Percentiles rank a stretch among this genome's conserved stretches.
Conservation (phyloP, 352 stramenopile species). For the Blastocystis sp. region DNA sequence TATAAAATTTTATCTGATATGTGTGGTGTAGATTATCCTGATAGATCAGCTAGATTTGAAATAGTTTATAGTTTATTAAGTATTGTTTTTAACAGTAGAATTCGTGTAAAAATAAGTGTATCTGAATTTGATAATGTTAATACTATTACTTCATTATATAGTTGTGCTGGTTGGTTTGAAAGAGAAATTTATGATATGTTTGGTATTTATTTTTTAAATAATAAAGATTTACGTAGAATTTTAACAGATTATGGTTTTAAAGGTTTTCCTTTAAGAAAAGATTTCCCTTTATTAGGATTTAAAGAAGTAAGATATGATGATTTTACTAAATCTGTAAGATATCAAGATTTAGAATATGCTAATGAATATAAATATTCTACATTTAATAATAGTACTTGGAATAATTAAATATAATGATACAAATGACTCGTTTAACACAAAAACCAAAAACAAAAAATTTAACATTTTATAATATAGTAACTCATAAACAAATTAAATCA, state of each 20-base stretch:
- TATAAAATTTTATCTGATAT: slow-evolving; percentile 50
- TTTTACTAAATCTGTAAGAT: slow-evolving; percentile 42
- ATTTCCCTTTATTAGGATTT: slow-evolving; percentile 53
- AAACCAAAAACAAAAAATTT: too few relatives aligned
- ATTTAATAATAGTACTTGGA: slow-evolving; percentile 38
- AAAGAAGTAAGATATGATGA: slow-evolving; percentile 51
- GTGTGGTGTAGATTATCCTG: slow-evolving; percentile 47
- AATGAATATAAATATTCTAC: slow-evolving; percentile 22
- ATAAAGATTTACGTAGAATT: slow-evolving; percentile 52
- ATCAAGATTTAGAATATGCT: slow-evolving; percentile 36
- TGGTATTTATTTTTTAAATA: slow-evolving; percentile 52
- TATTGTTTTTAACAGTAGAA: slow-evolving; percentile 48
- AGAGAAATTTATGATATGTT: slow-evolving; percentile 53
- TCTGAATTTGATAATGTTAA: slow-evolving; percentile 44
- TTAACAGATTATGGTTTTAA: slow-evolving; percentile 55
- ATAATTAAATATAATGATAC: slow-evolving; percentile 33
- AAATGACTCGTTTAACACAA: slow-evolving; percentile 29
- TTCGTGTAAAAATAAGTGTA: slow-evolving; percentile 49
- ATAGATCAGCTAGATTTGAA: slow-evolving; percentile 48
- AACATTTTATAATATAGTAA: slow-evolving; percentile 24
- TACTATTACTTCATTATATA: slow-evolving; percentile 45
- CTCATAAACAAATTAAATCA: slow-evolving; percentile 16
- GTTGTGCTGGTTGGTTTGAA: slow-evolving; percentile 49
- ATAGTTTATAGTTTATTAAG: slow-evolving; percentile 52
- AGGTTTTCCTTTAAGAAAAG: slow-evolving; percentile 50